Base-by-base conservation (phyloP, 495 filamentous ascomycete species). In the Coniosporium apollinis region DNA sequence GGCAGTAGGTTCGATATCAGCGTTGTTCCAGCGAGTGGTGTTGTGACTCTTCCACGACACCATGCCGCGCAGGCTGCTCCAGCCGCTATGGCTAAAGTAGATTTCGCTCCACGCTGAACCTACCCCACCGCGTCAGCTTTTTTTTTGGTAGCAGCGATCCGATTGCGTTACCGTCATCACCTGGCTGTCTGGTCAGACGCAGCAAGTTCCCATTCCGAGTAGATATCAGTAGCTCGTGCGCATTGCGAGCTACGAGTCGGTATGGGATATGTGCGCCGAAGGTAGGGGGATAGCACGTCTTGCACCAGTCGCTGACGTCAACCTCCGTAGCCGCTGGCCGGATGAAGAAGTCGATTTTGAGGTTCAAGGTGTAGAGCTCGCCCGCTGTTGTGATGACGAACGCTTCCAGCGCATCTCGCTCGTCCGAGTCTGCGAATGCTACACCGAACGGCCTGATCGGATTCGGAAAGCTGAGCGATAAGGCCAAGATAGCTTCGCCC, bases 181-280 rank as follows among this genome's bases (percentile, higher is more conserved):
- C 62, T 30, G 66, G 62, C 44, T 68, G 65, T 47, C 72, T 69
- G 25, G 74, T 74, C 45, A 96, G 62, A 30, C 67, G 73, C 42
- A 94, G 48, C 18, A 94, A 66, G 20, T 74, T 71, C 19, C 91
- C 91, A 59, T 92, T 85, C 36, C 79, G 70, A 22, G 92, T 67
- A 0, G 83, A 75, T 19, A 91, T 64, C 33, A 94, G 69, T 25
- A 96, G 51, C 52, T 87, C 72, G 21, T 76, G 60, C 15, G 71
- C 61, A 43, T 61, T 78, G 37, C 79, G 66, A 8, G 83, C 80
- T 33, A 80, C 64, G 28, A 99, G 62, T 38, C 82, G 68, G 51
- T 94, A 84, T 4, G 86, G 82, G 36, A 72, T 61, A 41, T 84
- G 79, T 45, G 87, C 77, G 15, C 65, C 67, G 39, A 94, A 71